Evolutionary conservation across 306 rosid species (phyloP), one percentile per base, ranked within the genome.

Genomic region (Erythrophleum fordii): DNA sequence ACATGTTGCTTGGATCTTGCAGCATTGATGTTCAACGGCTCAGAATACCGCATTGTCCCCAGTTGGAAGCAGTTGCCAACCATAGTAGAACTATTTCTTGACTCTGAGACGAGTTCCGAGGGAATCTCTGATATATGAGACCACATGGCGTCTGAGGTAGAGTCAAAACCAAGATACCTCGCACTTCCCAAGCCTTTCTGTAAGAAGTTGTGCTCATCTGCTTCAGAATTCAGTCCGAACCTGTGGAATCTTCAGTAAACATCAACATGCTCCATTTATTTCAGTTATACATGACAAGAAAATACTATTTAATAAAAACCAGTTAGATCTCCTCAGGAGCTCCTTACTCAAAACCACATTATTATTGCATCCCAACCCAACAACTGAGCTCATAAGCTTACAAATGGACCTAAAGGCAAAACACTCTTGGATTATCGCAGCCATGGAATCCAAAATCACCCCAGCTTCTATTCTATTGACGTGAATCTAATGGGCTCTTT

Each of bases 111-210:
- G 8, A 83, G 65, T 61, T 61, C 85, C 14, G 85, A 56, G 37
- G 89, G 78, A 73, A 84, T 72, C 17, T 37, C 88, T 44, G 90
- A 78, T 75, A 73, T 76, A 37, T 87, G 76, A 76, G 91, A 76
- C 94, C 91, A 90, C 66, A 80, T 75, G 67, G 69, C 77, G 44
- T 90, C 91, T 49, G 89, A 80, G 23, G 86, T 78, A 28, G 82
- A 84, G 87, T 82, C 84, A 44, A 69, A 83, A 45, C 88, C 83
- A 73, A 78, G 84, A 88, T 81, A 80, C 69, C 82, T 87, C 67
- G 26, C 84, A 76, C 34, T 86, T 82, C 91, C 93, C 49, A 81
- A 66, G 53, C 82, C 85, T 78, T 81, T 89, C 82, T 86, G 85
- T 46, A 88, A 80, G 75, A 86, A 62, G 81, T 73, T 85, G 73